Evolutionary conservation across 2,329 filamentous ascomycete genomes (phyloP).

Genomic region (Coleophoma crateriformis): DNA sequence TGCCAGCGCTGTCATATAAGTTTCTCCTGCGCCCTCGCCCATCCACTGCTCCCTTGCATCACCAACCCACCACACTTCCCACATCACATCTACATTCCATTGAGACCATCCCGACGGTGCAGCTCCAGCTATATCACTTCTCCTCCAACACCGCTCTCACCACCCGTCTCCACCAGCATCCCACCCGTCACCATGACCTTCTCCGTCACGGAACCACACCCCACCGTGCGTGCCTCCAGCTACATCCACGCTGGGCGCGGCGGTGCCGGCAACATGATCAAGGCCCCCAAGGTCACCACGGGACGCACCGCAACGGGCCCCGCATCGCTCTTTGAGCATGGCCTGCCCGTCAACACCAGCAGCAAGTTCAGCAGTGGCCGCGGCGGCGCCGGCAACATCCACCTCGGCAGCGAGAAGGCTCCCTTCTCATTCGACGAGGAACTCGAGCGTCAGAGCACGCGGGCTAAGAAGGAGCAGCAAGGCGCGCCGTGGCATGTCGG

Average conservation of each 20-base stretch:
- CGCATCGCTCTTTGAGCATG: conserved; percentile 20
- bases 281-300: background rate
- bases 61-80: no score
- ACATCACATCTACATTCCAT: no score
- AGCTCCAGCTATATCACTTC: no score
- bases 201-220: conserved; percentile 25
- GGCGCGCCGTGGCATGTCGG: conserved; percentile 22
- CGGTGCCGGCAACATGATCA: conserved; percentile 24
- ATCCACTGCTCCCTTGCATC: no score
- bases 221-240: conserved; percentile 13
- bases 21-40: no score
- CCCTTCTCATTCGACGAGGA: conserved; percentile 28
- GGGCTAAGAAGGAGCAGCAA: conserved; percentile 19
- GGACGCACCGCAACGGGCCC: conserved; percentile 19
- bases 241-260: conserved; percentile 25
- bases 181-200: conserved; percentile 6
- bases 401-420: conserved; percentile 16
- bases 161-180: background rate
- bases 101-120: no score
- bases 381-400: conserved; percentile 27
- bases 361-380: conserved; percentile 22
- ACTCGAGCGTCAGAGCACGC: conserved; percentile 20
- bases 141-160: no score
- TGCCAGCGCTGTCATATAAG: no score
- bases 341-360: conserved; percentile 15